A percentile compares a stretch with the other conserved stretches of the same genome.
Evolutionary conservation across 116 monocot genomes (phyloP).

Genomic region (Iris pallida): DNA sequence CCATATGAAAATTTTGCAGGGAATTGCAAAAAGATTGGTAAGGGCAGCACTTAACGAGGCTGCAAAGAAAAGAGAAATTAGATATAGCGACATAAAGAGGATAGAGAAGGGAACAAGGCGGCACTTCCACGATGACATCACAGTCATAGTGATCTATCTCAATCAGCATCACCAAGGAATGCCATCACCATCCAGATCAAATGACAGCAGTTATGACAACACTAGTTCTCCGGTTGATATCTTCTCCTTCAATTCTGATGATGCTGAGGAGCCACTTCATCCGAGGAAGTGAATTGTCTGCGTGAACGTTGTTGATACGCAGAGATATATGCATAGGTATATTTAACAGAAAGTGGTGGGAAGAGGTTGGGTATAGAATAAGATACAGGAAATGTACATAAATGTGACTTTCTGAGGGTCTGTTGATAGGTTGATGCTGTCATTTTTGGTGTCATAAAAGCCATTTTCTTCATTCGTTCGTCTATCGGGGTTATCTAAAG

Average conservation of each 20-base stretch:
- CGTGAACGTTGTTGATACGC: too few species aligned
- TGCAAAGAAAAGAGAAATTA: slow-evolving; percentile 32
- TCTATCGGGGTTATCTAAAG: too few species aligned
- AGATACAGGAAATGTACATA: too few species aligned
- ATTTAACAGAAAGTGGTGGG: too few species aligned
- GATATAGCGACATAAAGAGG: slow-evolving; percentile 11
- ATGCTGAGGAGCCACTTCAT: slow-evolving; percentile 7
- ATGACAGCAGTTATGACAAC: not conserved
- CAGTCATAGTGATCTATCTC: slow-evolving; percentile 31
- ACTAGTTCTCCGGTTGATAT: slow-evolving; percentile 28
- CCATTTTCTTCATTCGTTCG: too few species aligned
- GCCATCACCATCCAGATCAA: not conserved
- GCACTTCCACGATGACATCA: slow-evolving; percentile 38
- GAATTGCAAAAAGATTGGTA: slow-evolving; percentile 31
- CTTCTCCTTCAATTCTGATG: slow-evolving; percentile 18
- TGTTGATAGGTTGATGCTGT: too few species aligned
- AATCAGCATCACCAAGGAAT: slow-evolving; percentile 1
- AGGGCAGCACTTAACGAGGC: slow-evolving; percentile 27
- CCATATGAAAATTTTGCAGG: slow-evolving; percentile 7
- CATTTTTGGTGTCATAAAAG: too few species aligned
- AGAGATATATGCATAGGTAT: too few species aligned
- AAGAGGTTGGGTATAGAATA: too few species aligned
- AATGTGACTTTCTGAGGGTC: too few species aligned
- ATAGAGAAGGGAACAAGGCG: slow-evolving; percentile 29
- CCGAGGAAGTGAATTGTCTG: too few species aligned